Evolutionary conservation across 352 stramenopile genomes (phyloP).

Genomic region (Pythium rhizo-oryzae): DNA sequence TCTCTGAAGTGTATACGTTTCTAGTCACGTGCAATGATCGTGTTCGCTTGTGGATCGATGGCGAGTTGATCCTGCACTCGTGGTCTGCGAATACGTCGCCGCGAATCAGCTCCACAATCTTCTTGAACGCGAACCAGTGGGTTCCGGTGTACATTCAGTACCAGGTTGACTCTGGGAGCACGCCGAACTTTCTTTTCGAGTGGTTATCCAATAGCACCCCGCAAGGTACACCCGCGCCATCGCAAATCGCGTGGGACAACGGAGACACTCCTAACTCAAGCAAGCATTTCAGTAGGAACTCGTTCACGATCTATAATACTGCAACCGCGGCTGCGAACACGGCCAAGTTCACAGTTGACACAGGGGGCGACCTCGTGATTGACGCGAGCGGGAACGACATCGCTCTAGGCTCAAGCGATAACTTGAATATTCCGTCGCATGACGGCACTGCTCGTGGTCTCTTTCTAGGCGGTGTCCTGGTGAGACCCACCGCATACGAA

Average conservation of each 20-base stretch:
- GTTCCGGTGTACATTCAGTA: slow-evolving; percentile 6
- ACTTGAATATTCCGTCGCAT: neutral
- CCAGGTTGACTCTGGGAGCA: slow-evolving; percentile 1
- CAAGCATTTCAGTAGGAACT: too few species aligned
- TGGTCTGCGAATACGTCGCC: neutral
- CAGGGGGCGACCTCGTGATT: neutral
- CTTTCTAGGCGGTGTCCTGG: neutral
- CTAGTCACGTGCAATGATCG: slow-evolving; percentile 11
- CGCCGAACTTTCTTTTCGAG: neutral
- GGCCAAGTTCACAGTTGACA: neutral
- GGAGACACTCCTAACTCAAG: too few species aligned
- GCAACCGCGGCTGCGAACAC: slow-evolving; percentile 1
- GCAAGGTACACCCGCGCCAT: neutral
- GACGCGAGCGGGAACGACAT: slow-evolving; percentile 8
- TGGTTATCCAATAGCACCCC: neutral
- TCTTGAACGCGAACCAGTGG: slow-evolving; percentile 7
- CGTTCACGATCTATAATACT: slow-evolving; percentile 6
- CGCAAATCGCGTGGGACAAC: slow-evolving; percentile 7
- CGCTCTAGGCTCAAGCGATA: neutral
- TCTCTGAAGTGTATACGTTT: too few species aligned
- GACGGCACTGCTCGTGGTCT: neutral
- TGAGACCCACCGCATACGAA: slow-evolving; percentile 4
- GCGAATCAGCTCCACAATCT: neutral
- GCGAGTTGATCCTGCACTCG: slow-evolving; percentile 2
- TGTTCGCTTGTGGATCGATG: slow-evolving; percentile 4